Conservation (phyloP, 2,329 filamentous ascomycete genomes). For the Bipolaris zeicola region DNA sequence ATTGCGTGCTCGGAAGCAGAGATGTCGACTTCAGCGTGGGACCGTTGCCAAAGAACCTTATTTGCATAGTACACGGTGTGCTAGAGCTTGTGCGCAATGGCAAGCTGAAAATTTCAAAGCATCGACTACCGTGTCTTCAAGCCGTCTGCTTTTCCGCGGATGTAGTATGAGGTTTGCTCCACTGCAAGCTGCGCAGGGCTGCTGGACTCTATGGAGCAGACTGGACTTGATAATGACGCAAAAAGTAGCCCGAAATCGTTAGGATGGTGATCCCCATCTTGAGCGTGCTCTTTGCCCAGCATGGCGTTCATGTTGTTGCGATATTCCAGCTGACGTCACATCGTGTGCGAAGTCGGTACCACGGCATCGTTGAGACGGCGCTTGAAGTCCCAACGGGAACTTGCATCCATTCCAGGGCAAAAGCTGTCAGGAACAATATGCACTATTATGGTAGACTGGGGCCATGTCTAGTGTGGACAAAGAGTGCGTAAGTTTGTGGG, state of each 20-base stretch:
- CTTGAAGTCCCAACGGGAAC: conserved; percentile 4
- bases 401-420: conserved; percentile 2
- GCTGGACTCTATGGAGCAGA: not conserved
- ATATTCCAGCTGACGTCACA: conserved; percentile 9
- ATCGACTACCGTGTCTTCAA: not conserved
- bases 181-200: not conserved
- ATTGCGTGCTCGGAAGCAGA: conserved; percentile 44
- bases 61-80: not conserved
- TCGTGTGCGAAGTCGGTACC: conserved; percentile 3
- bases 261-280: not conserved
- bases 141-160: not conserved
- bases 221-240: not conserved
- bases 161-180: not conserved
- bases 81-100: not conserved
- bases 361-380: conserved; percentile 6
- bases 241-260: not conserved
- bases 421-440: not conserved
- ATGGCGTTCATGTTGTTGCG: not conserved
- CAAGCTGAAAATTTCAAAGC: not conserved
- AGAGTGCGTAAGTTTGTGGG: conserved; percentile 7
- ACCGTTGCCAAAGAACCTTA: conserved; percentile 8
- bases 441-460: not conserved
- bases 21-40: conserved; percentile 34
- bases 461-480: not conserved
- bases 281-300: not conserved